A percentile compares a stretch with the other conserved stretches of the same genome.
Evolutionary conservation across 345 rosid genomes (phyloP).

Genomic region (Trapa incisa): DNA sequence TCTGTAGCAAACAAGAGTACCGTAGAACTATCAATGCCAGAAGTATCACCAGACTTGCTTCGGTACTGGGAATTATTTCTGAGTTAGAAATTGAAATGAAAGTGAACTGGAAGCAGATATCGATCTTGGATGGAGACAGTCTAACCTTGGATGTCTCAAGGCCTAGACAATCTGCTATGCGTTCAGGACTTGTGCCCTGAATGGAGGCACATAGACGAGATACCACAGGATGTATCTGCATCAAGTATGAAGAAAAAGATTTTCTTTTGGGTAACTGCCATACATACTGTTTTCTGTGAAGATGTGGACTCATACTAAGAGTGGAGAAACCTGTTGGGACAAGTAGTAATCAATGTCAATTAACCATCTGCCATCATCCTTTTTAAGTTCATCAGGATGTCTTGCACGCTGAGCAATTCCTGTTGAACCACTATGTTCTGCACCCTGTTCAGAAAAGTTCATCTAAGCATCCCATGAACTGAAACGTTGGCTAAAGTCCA

Average conservation of each 20-base stretch:
- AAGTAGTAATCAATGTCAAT: constrained; percentile 91
- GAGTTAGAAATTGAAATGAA: not conserved
- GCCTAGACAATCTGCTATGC: constrained; percentile 92
- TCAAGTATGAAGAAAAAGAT: not conserved
- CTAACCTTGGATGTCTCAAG: constrained; percentile 91
- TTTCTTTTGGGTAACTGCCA: not conserved
- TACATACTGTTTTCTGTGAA: not conserved
- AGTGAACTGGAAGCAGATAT: not conserved
- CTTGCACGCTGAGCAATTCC: constrained; percentile 94
- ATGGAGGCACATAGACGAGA: constrained; percentile 90
- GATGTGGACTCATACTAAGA: not conserved
- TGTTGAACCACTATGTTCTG: constrained; percentile 37
- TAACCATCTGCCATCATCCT: constrained; percentile 74
- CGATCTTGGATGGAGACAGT: not conserved
- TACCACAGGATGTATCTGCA: constrained; percentile 89
- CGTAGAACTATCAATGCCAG: constrained; percentile 36
- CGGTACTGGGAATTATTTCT: constrained; percentile 36
- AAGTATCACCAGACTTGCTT: constrained; percentile 43
- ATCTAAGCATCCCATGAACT: not conserved
- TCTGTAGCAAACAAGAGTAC: constrained; percentile 44
- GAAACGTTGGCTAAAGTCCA: not conserved
- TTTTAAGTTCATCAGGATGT: constrained; percentile 89
- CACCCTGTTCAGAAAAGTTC: constrained; percentile 36
- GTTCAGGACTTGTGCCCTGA: constrained; percentile 92
- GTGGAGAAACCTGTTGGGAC: constrained; percentile 43